These are phyloP conservation scores for Vaccinium corymbosum DNA, from an alignment of 148 eudicot species.

Conservation along the genomic window DNA sequence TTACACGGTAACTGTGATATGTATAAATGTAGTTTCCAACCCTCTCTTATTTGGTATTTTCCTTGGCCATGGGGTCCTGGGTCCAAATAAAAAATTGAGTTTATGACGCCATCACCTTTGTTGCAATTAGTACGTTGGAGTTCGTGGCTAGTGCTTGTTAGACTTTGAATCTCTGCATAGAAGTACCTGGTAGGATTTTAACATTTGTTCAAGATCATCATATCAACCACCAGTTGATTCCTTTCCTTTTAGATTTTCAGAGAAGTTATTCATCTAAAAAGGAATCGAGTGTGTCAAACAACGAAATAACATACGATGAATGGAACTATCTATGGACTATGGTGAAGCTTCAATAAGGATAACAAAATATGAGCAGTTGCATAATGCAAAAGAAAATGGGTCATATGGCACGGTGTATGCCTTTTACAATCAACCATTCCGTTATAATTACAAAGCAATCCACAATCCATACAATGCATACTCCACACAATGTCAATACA, in stretches of 20 bases:
- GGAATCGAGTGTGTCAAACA: background rate
- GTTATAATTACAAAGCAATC: background rate
- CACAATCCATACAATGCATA: background rate
- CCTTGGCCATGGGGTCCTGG: constrained; percentile 30
- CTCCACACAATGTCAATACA: background rate
- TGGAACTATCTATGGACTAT: background rate
- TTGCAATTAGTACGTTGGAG: constrained; percentile 20
- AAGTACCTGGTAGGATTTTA: constrained; percentile 52
- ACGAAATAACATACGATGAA: background rate
- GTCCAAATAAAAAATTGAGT: constrained; percentile 44
- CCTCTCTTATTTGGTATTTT: constrained; percentile 56
- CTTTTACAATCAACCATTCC: background rate
- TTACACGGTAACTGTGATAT: constrained; percentile 91
- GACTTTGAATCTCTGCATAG: constrained; percentile 52
- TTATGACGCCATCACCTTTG: constrained; percentile 24
- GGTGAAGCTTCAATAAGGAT: background rate
- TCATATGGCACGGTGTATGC: background rate
- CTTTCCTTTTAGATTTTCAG: background rate
- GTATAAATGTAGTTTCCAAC: constrained; percentile 81
- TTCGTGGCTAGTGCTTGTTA: constrained; percentile 15
- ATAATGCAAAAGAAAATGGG: background rate
- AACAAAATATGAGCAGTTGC: background rate
- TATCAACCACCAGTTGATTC: background rate
- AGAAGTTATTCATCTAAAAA: background rate
- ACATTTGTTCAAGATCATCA: background rate